Percentiles rank a stretch among this genome's conserved stretches.
These are phyloP conservation scores for Scheffersomyces amazonensis DNA, from an alignment of 805 yeast genomes.

Conservation along the genomic window DNA sequence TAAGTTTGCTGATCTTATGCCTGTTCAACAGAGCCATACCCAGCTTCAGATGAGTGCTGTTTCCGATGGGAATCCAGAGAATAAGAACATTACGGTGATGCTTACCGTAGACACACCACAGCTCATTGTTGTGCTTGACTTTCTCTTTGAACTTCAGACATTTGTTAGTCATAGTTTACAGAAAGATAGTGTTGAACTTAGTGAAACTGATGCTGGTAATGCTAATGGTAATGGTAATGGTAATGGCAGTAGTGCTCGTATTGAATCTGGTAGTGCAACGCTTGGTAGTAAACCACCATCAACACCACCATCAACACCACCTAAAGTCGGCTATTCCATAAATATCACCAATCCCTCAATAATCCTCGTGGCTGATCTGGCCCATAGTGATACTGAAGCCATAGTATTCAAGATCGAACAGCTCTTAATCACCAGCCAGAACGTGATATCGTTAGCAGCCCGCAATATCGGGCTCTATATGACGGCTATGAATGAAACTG, in stretches of 20 bases:
- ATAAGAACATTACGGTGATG: constrained; percentile 45
- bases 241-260: constrained; percentile 8
- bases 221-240: neutral
- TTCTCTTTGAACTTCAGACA: constrained; percentile 68
- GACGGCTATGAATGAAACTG: constrained; percentile 66
- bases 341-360: constrained; percentile 77
- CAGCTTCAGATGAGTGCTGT: constrained; percentile 64
- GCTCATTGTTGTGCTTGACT: constrained; percentile 81
- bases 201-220: constrained; percentile 6
- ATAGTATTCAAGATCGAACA: constrained; percentile 87
- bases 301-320: constrained; percentile 1
- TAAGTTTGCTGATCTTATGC: constrained; percentile 78
- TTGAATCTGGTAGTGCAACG: neutral
- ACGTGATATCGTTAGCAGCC: constrained; percentile 62
- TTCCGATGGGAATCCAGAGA: constrained; percentile 38
- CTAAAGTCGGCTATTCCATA: constrained; percentile 50
- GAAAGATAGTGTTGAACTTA: constrained; percentile 14
- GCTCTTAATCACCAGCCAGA: constrained; percentile 64
- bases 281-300: neutral
- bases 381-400: constrained; percentile 70
- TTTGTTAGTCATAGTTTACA: constrained; percentile 55
- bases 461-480: constrained; percentile 85
- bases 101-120: constrained; percentile 77
- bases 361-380: constrained; percentile 77
- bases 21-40: constrained; percentile 58